Percentiles rank a stretch among this genome's conserved stretches.
phyloP scores from a whole-genome alignment of 2,329 filamentous ascomycete species.

The Paecilomyces variotii region DNA sequence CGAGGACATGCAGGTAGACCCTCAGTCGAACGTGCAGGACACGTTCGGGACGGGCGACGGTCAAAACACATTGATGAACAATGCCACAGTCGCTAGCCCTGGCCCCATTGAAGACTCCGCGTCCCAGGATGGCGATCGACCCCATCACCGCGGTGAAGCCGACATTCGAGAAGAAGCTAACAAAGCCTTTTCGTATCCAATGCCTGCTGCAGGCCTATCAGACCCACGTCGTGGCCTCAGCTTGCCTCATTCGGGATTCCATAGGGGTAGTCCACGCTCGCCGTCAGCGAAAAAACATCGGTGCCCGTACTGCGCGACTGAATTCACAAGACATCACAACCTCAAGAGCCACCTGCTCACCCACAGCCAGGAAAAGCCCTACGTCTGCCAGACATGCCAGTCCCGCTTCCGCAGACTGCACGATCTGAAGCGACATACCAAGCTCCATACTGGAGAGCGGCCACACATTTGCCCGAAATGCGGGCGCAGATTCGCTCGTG shows the following conservation, averaged over 20 bases:
- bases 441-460: slow-evolving; percentile 92
- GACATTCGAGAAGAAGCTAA: slow-evolving; percentile 37
- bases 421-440: slow-evolving; percentile 91
- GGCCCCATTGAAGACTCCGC: slow-evolving; percentile 38
- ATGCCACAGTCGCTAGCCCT: slow-evolving; percentile 41
- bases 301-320: slow-evolving; percentile 91
- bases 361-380: slow-evolving; percentile 97
- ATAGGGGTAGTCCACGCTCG: slow-evolving; percentile 55
- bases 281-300: slow-evolving; percentile 84
- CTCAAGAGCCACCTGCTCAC: slow-evolving; percentile 95
- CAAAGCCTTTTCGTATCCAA: slow-evolving; percentile 58
- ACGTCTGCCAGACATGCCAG: slow-evolving; percentile 85
- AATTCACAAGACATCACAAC: slow-evolving; percentile 96
- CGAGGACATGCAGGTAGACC: slow-evolving; percentile 37
- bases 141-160: slow-evolving; percentile 25
- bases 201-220: slow-evolving; percentile 43
- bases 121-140: slow-evolving; percentile 36
- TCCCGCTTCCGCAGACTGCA: slow-evolving; percentile 88
- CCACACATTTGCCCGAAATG: slow-evolving; percentile 94
- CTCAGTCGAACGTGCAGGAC: slow-evolving; percentile 42
- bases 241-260: slow-evolving; percentile 48
- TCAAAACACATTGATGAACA: slow-evolving; percentile 42
- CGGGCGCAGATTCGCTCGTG: slow-evolving; percentile 86
- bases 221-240: slow-evolving; percentile 53
- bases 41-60: slow-evolving; percentile 45